A percentile compares a stretch with the other conserved stretches of the same genome.
phyloP scores from a whole-genome alignment of 75 land plant species.

The Pseudotsuga menziesii region DNA sequence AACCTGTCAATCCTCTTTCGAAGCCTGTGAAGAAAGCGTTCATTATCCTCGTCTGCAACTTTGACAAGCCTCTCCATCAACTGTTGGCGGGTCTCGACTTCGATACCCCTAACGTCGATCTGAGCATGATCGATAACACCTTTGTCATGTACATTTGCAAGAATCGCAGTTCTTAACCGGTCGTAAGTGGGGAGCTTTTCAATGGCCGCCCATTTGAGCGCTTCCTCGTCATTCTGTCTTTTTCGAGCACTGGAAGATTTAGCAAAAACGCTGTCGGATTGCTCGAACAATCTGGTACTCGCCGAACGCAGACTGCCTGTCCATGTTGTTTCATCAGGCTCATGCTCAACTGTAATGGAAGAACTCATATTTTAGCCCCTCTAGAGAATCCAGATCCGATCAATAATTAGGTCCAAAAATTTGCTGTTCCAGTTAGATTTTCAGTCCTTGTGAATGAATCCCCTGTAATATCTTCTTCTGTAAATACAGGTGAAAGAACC shows the following conservation, averaged over 20 bases:
- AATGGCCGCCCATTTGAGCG: slow-evolving; percentile 30
- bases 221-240: slow-evolving; percentile 27
- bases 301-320: slow-evolving; percentile 6
- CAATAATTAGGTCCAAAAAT: no score
- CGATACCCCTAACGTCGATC: slow-evolving; percentile 27
- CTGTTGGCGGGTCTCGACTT: slow-evolving; percentile 21
- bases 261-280: background rate
- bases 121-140: background rate
- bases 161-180: slow-evolving; percentile 10
- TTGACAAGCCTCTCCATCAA: slow-evolving; percentile 37
- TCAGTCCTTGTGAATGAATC: no score
- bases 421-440: no score
- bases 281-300: background rate
- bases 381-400: no score
- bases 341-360: no score
- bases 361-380: no score
- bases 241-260: background rate
- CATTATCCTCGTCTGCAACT: slow-evolving; percentile 47
- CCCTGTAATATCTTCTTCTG: no score
- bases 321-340: background rate
- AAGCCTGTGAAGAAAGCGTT: slow-evolving; percentile 30
- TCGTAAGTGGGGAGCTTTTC: slow-evolving; percentile 36
- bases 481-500: no score
- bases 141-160: slow-evolving; percentile 5
- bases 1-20: slow-evolving; percentile 39